A percentile compares a stretch with the other conserved stretches of the same genome.
Conservation (phyloP, 228 moss, liverwort and hornwort species). For the Sphagnum magellanicum region DNA sequence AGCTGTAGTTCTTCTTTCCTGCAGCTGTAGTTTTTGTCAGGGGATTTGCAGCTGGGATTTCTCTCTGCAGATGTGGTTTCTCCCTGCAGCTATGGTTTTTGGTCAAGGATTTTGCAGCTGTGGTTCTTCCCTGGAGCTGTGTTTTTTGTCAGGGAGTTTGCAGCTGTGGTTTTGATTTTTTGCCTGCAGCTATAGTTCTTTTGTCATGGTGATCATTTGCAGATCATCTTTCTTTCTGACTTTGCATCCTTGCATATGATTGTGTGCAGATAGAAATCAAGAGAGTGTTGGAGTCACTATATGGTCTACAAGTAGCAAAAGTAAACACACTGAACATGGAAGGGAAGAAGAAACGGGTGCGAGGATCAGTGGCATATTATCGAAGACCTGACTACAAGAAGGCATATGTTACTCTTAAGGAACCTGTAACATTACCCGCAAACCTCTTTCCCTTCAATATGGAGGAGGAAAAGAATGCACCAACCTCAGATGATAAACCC, state of each 20-base stretch:
- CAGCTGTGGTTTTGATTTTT: too few relatives aligned
- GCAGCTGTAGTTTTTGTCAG: too few relatives aligned
- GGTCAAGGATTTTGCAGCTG: too few relatives aligned
- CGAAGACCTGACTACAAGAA: conserved; percentile 98
- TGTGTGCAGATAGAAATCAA: conserved; percentile 85
- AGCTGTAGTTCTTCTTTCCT: too few relatives aligned
- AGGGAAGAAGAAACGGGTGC: conserved; percentile 90
- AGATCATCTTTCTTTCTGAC: not conserved
- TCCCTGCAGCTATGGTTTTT: too few relatives aligned
- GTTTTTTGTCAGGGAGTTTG: too few relatives aligned
- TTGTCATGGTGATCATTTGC: too few relatives aligned
- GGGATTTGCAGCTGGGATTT: not conserved
- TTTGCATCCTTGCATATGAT: not conserved
- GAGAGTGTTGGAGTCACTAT: conserved; percentile 77
- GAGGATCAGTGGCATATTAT: conserved; percentile 49
- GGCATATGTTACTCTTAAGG: conserved; percentile 87
- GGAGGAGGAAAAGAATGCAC: conserved; percentile 38
- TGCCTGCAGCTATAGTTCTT: too few relatives aligned
- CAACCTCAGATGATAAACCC: not conserved
- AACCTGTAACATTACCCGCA: conserved; percentile 69
- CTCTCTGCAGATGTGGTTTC: not conserved
- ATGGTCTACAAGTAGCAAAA: conserved; percentile 90
- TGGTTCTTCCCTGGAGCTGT: too few relatives aligned
- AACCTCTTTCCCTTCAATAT: conserved; percentile 72
- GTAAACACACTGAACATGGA: conserved; percentile 99